Percentiles rank a stretch among this genome's conserved stretches.
phyloP scores from a whole-genome alignment of 345 rosid species.

The Populus deltoides region DNA sequence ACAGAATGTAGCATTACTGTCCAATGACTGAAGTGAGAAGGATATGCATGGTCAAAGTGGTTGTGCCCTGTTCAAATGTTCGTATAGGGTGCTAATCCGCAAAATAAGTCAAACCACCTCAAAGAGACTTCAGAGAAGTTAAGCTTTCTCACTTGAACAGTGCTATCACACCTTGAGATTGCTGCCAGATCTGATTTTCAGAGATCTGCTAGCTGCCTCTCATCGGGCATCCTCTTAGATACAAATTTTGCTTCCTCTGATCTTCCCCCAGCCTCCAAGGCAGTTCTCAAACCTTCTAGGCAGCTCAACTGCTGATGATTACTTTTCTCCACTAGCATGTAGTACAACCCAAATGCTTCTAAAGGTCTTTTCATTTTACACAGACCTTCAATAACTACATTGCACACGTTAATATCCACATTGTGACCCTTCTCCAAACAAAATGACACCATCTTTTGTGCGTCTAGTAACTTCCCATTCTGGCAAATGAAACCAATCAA shows the following conservation, averaged over 20 bases:
- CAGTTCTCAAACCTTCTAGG: constrained; percentile 43
- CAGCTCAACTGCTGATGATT: constrained; percentile 49
- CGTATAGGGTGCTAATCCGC: no score
- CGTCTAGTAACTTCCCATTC: constrained; percentile 47
- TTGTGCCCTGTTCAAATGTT: no score
- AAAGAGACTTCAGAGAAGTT: background rate
- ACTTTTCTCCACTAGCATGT: constrained; percentile 62
- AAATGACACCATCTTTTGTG: constrained; percentile 50
- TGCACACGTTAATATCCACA: constrained; percentile 39
- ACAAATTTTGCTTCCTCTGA: constrained; percentile 58
- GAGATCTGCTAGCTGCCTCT: background rate
- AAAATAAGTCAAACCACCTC: no score
- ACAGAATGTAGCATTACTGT: background rate
- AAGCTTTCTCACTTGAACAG: background rate
- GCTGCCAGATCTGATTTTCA: background rate
- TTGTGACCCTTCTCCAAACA: constrained; percentile 54
- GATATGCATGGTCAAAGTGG: no score
- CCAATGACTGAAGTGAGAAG: background rate
- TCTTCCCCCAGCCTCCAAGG: constrained; percentile 53
- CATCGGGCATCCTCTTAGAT: constrained; percentile 48
- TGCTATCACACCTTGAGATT: background rate
- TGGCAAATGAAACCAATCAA: constrained; percentile 48
- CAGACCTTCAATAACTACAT: constrained; percentile 54
- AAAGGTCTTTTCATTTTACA: constrained; percentile 47
- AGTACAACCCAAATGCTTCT: constrained; percentile 68